Evolutionary conservation across 257 asterid species (phyloP), one percentile per base, ranked within the genome.

Genomic region (Eustoma russellianum): DNA sequence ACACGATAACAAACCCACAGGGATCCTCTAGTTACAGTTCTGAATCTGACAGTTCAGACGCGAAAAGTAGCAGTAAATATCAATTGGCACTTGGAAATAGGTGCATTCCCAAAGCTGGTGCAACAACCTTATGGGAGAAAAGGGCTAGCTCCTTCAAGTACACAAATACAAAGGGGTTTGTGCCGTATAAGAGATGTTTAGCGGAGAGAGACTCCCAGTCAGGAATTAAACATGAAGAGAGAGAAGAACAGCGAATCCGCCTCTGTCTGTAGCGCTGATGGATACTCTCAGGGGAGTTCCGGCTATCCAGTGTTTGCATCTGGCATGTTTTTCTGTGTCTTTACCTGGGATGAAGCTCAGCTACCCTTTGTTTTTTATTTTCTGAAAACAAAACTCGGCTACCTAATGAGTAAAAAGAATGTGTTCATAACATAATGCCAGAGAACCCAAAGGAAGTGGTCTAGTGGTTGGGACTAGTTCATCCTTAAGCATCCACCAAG

Each of bases 161-260:
- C 12, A 64, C 70, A 51, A 73, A 65, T 13, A 64, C 71, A 53
- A 73, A 65, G 67, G 98, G 98, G 3, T 90, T 90, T 56, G 74
- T 83, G 52, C 98, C 97, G 0, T 90, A 86, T 59, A 90, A 83
- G 67, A 77, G 95, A 68, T 83, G 93, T 67, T 58, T 81, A 17
- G 68, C 71, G 0, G 79, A 85, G 33, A 75, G 71, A 55, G 72
- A 67, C 43, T 46, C 45, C 28, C 16, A 43, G 2, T 64, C 77
- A 35, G 53, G 71, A 5, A 67, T 74, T 49, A 52, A 57, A 0
- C 65, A 62, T 3, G 82, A 79, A 49, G 94, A 79, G 59, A 78
- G 82, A 67, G 88, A 74, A 59, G 82, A 75, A 24, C 93, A 77
- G 43, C 72, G 83, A 44, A 57, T 69, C 17, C 85, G 85, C 16